Evolutionary conservation across 2,329 filamentous ascomycete species (phyloP), one percentile per base, ranked within the genome.

Genomic region (Hirsutella rhossiliensis): DNA sequence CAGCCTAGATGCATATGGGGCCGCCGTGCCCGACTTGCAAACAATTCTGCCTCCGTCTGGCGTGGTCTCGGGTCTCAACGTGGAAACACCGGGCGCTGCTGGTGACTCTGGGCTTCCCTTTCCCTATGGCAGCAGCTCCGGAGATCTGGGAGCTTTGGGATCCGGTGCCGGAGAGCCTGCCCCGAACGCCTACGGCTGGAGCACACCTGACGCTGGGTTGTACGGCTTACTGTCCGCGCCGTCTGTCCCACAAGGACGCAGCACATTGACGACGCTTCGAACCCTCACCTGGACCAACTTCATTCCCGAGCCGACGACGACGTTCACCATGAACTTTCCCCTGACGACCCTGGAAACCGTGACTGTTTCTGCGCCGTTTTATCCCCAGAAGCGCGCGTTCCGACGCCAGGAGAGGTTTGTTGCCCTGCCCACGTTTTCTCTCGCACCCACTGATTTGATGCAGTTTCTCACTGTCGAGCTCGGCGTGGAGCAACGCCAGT

Each of bases 201-300:
- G 50, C 17, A 48, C 52, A 13, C 49, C 47, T 7, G 49, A 49
- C 18, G 43, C 42, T 8, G 38, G 43, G 11, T 38, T 32, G 39
- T 62, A 49, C 53, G 54, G 52, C 47, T 54, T 39, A 36, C 43
- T 46, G 11, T 46, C 47, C 32, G 55, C 47, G 51, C 51, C n/a
- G 53, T 53, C 46, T 44, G 58, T 38, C 30, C 42, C 34, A 42
- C 40, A 43, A 41, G 48, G 36, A 41, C 45, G 45, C 3, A 42
- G 37, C 32, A 46, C 47, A 20, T 39, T 41, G 40, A 50, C 52
- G 3, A 50, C 50, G 8, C 46, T 64, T 3, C 52, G 58, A 18
- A 67, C 63, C 8, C 60, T 57, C 41, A 66, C 62, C 18, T 65
- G 63, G 60, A 57, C 59, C 44, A 67, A 67, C 29, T 43, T 66